phyloP scores from a whole-genome alignment of 2,329 filamentous ascomycete genomes.

The Alternaria panax region DNA sequence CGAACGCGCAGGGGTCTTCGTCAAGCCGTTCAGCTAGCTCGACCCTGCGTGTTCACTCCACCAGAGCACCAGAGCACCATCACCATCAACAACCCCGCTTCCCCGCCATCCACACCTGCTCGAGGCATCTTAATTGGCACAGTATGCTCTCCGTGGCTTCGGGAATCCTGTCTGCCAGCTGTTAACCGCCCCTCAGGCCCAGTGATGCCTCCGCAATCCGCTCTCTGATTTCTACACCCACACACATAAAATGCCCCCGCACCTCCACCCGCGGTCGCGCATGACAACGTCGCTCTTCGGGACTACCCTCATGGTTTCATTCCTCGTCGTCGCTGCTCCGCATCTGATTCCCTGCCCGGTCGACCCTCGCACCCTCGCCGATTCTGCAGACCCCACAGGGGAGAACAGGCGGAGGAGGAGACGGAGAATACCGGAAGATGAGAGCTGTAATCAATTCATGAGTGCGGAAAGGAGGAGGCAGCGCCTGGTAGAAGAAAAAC shows the following conservation, averaged over 20 bases:
- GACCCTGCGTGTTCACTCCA: conserved; percentile 20
- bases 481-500: conserved; percentile 27
- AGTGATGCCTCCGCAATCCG: conserved; percentile 40
- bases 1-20: conserved; percentile 19
- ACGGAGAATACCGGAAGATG: conserved; percentile 45
- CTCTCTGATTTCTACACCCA: conserved; percentile 23
- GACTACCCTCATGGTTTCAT: conserved; percentile 86
- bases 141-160: conserved; percentile 17
- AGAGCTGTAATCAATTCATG: conserved; percentile 29
- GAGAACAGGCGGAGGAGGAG: conserved; percentile 50
- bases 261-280: conserved; percentile 91
- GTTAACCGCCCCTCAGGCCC: conserved; percentile 29
- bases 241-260: conserved; percentile 69
- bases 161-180: not conserved
- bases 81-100: conserved; percentile 33
- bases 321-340: conserved; percentile 89
- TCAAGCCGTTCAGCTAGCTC: conserved; percentile 15
- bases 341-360: conserved; percentile 92
- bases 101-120: conserved; percentile 17
- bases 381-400: conserved; percentile 59
- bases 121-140: conserved; percentile 44
- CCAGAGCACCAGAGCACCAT: conserved; percentile 39
- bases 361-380: conserved; percentile 75
- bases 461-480: conserved; percentile 28
- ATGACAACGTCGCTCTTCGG: conserved; percentile 95